Evolutionary conservation across 2,329 filamentous ascomycete genomes (phyloP), one percentile per base, ranked within the genome.

Genomic region (Graphilbum sp.): DNA sequence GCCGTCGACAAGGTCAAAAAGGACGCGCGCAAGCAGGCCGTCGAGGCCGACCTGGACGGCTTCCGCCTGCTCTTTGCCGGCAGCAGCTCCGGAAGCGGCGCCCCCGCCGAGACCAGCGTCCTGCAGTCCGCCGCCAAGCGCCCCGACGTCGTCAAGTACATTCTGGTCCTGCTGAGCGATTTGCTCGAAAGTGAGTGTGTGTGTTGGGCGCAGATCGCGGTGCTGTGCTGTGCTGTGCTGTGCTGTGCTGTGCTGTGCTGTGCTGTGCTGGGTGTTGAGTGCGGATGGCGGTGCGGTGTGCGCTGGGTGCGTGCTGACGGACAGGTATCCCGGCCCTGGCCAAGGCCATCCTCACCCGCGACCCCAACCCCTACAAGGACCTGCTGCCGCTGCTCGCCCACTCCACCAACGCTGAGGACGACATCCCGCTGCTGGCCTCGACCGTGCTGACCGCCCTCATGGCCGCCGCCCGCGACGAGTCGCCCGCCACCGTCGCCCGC

Each of bases 1-100:
- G 84, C 87, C 44, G 84, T 96, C 50, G 90, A 96, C 60, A 96
- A 95, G 63, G 83, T 90, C 48, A 82, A 86, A 59, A 90, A 85
- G 59, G 90, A 96, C 49, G 81, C 86, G 61, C 75, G 87, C 53
- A 79, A 79, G 55, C 75, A 88, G 54, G 79, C 77, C 16, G 77
- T 96, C 44, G 82, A 93, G 56, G 63, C 61, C 40, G 83, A 95
- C 60, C 62, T 88, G 19, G 69, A 79, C 49, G 83, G 79, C 47
- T 98, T 94, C 61, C 73, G 77, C 42, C 64, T 70, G 46, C 66
- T 98, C 46, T 79, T 98, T 49, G 69, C 90, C 20, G 88, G 90
- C 42, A 69, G 92, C 25, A 87, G n/a, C n/a, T n/a, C n/a, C n/a
- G n/a, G n/a, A n/a, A n/a, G 87, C 41, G 72, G 70, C 49, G 59